Conservation (phyloP, 345 rosid species). For the Pistacia vera region DNA sequence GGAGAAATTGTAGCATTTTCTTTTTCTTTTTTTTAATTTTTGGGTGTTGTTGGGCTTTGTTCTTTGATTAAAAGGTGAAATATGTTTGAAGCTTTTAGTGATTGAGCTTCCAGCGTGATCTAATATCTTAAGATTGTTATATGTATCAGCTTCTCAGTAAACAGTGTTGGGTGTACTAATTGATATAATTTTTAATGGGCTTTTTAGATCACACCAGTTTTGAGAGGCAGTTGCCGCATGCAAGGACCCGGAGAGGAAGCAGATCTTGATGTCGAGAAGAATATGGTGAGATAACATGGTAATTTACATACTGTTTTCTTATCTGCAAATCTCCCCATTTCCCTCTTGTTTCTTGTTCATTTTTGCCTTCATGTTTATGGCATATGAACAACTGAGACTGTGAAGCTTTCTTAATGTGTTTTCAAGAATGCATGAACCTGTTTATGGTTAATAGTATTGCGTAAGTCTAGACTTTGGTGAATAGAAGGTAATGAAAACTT, state of each 20-base stretch:
- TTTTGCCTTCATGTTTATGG: not conserved
- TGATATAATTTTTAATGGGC: slow-evolving; percentile 26
- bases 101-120: not conserved
- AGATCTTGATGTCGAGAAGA: slow-evolving; percentile 35
- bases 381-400: not conserved
- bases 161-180: slow-evolving; percentile 6
- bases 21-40: not conserved
- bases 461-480: not conserved
- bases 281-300: slow-evolving; percentile 54
- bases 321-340: not conserved
- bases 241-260: slow-evolving; percentile 40
- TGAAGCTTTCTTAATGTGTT: not conserved
- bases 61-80: not conserved
- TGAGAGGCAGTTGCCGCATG: slow-evolving; percentile 39
- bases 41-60: not conserved
- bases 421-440: not conserved
- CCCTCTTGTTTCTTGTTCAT: not conserved
- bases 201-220: slow-evolving; percentile 45
- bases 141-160: not conserved
- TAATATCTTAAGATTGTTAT: not conserved
- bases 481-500: not conserved
- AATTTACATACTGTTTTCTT: slow-evolving; percentile 36
- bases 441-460: not conserved
- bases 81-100: not conserved
- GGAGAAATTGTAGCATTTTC: not conserved